Evolutionary conservation across 441 rosid genomes (phyloP).

Genomic region (Bruguiera hainesii): DNA sequence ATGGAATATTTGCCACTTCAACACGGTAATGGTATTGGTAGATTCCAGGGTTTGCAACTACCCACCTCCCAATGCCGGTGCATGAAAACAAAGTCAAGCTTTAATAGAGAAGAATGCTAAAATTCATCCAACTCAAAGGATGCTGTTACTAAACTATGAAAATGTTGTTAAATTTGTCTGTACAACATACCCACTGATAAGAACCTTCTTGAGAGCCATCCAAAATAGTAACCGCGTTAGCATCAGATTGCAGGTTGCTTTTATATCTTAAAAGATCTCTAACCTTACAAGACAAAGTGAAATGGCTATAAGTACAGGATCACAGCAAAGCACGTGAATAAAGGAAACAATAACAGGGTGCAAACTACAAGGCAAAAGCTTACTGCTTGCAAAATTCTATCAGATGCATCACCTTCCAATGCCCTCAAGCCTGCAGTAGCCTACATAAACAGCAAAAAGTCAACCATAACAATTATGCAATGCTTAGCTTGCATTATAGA

Average conservation of each 20-base stretch:
- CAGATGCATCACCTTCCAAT: conserved; percentile 67
- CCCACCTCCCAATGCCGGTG: no score
- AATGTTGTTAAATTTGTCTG: neutral
- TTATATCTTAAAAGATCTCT: conserved; percentile 76
- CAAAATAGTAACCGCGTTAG: conserved; percentile 67
- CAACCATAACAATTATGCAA: conserved; percentile 18
- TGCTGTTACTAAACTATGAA: no score
- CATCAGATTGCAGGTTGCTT: conserved; percentile 66
- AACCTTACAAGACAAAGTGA: conserved; percentile 47
- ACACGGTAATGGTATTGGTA: no score
- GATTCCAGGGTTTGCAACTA: no score
- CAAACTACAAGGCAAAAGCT: conserved; percentile 10
- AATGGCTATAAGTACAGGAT: conserved; percentile 16
- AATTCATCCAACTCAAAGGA: no score
- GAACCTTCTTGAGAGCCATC: conserved; percentile 98
- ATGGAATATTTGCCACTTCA: no score
- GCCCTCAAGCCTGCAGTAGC: conserved; percentile 97
- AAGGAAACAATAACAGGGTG: neutral
- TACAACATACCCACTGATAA: conserved; percentile 84
- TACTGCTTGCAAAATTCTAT: conserved; percentile 82
- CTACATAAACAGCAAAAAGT: conserved; percentile 33
- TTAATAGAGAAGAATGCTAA: no score
- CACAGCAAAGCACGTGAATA: conserved; percentile 10
- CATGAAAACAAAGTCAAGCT: no score
- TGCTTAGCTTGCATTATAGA: neutral